Conservation (phyloP, 2,329 filamentous ascomycete species). For the Blastomyces gilchristii region DNA sequence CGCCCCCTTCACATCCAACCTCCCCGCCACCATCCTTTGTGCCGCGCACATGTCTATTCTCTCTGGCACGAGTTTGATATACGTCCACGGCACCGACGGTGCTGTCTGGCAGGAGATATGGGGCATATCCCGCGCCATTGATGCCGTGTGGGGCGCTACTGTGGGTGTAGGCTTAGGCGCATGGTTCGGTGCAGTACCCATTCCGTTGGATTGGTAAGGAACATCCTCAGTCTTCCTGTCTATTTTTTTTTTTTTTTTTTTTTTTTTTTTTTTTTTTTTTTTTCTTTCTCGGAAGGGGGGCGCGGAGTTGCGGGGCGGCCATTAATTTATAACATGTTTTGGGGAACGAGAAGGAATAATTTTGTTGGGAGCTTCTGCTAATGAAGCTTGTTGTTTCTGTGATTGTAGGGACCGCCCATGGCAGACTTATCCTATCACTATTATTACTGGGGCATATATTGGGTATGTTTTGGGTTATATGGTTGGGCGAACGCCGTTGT, state of each 20-base stretch:
- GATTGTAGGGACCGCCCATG: conserved; percentile 72
- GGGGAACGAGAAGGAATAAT: neutral
- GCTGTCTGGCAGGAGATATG: conserved; percentile 60
- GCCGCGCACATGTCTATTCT: conserved; percentile 74
- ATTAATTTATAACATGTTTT: too few relatives aligned
- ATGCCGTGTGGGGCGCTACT: conserved; percentile 73
- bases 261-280: neutral
- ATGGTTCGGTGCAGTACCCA: conserved; percentile 89
- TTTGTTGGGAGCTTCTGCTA: neutral
- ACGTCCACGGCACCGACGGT: conserved; percentile 68
- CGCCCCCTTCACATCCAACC: conserved; percentile 75
- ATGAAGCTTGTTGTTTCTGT: conserved; percentile 5
- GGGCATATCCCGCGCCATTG: conserved; percentile 60
- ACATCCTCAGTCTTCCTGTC: neutral
- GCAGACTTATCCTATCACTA: conserved; percentile 95
- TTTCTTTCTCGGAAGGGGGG: neutral
- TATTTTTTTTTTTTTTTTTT: neutral
- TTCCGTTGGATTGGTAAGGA: conserved; percentile 76
- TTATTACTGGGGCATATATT: conserved; percentile 69
- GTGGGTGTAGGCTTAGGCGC: conserved; percentile 71
- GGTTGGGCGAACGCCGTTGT: conserved; percentile 21
- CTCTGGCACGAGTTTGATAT: conserved; percentile 68
- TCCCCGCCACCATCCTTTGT: conserved; percentile 65
- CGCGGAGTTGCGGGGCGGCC: too few relatives aligned
- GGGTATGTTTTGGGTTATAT: conserved; percentile 58